Percentiles rank a stretch among this genome's conserved stretches.
phyloP scores from a whole-genome alignment of 805 yeast genomes.

The Candida lessepsii region DNA sequence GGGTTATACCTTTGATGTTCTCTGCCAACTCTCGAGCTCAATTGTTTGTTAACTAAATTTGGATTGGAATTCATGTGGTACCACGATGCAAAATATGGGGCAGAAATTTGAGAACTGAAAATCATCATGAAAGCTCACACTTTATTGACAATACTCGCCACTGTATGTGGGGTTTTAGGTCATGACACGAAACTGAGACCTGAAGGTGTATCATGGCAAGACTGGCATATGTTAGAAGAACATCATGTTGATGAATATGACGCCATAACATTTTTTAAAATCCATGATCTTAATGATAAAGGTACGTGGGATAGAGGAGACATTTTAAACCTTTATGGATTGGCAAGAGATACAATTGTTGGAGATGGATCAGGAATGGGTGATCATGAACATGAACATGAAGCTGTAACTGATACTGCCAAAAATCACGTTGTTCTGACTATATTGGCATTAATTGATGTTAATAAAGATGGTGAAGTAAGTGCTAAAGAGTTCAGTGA shows the following conservation, averaged over 20 bases:
- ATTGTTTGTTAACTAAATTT: conserved; percentile 9
- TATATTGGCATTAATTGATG: conserved; percentile 62
- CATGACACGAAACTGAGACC: conserved; percentile 30
- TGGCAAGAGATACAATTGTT: conserved; percentile 65
- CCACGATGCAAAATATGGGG: conserved; percentile 8
- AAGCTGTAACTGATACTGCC: conserved; percentile 49
- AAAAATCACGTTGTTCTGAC: conserved; percentile 54
- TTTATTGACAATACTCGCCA: neutral
- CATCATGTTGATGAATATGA: conserved; percentile 77
- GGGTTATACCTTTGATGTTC: conserved; percentile 57
- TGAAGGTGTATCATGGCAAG: conserved; percentile 64
- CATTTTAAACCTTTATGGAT: conserved; percentile 78
- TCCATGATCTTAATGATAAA: conserved; percentile 70
- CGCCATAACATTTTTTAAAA: conserved; percentile 68
- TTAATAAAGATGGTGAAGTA: conserved; percentile 62
- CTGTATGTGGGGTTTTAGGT: neutral
- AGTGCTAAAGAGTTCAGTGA: conserved; percentile 67
- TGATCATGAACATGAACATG: conserved; percentile 62
- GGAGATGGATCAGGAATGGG: conserved; percentile 95
- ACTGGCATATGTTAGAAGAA: conserved; percentile 89
- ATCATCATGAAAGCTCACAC: neutral
- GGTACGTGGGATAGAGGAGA: conserved; percentile 60
- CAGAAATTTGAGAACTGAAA: neutral
- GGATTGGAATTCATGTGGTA: conserved; percentile 8
- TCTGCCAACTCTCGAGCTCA: conserved; percentile 52